Base-by-base conservation (phyloP, 306 rosid genomes). In the Lotus japonicus region DNA sequence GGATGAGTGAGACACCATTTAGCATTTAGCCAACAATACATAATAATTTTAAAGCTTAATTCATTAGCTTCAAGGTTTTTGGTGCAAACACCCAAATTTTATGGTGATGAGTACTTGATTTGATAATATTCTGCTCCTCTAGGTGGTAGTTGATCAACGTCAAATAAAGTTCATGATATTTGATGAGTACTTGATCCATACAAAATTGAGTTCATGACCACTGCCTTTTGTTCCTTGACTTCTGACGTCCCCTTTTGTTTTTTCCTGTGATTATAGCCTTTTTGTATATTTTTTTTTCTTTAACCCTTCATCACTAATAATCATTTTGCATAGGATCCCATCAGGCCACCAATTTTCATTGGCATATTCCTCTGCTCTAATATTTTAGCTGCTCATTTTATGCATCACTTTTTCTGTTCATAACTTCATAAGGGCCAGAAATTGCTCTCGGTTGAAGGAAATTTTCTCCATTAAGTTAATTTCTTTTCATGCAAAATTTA, bases 141-240 rank as follows among this genome's bases (percentile, higher is more conserved):
- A 46, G 53, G 56, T 73, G 66, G 68, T 66, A 23, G 54, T 72
- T n/a, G 62, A 75, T 73, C 54, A 60, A 42, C 41, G 58, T 38
- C 48, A 52, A 21, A 21, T 21, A 21, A 70, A 43, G 44, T 14
- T 75, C 70, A 74, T 64, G 80, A 71, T 33, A 7, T 66, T 68
- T 54, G 79, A 89, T 86, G 39, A 82, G 82, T 49, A 72, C 48
- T 69, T 79, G 78, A 80, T 81, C 80, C 12, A 13, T 41, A 43
- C 58, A 9, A 23, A n/a, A 48, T 35, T 64, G 58, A 72, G 66
- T 23, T 61, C 70, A 58, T 72, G 62, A 75, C 58, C 70, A 66
- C 71, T 74, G 56, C 75, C 66, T 76, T 80, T 38, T 70, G 33
- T 26, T 26, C 33, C 33, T 26, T 26, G 33, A 26, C 33, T 26